A percentile compares a stretch with the other conserved stretches of the same genome.
phyloP scores from a whole-genome alignment of 2,329 filamentous ascomycete genomes.

The Eurotiales sp. region DNA sequence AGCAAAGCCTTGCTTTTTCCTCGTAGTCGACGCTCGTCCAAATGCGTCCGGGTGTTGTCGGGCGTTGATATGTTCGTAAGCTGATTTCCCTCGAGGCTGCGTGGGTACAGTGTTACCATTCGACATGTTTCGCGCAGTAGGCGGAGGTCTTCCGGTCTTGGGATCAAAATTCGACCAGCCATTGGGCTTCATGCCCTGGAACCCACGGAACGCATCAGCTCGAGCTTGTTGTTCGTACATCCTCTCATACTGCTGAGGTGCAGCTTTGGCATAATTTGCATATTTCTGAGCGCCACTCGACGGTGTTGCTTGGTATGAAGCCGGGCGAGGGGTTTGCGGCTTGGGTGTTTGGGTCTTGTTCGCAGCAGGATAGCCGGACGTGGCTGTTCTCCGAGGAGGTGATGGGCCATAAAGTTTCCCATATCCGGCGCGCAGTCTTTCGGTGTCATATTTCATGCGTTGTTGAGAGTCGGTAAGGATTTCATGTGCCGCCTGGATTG shows the following conservation, averaged over 20 bases:
- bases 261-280: conserved; percentile 38
- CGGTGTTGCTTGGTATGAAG: conserved; percentile 21
- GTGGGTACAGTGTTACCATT: conserved; percentile 21
- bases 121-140: conserved; percentile 15
- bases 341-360: conserved; percentile 24
- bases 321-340: conserved; percentile 21
- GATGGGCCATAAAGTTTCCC: conserved; percentile 31
- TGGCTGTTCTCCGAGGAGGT: conserved; percentile 26
- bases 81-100: conserved; percentile 32
- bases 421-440: conserved; percentile 51
- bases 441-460: conserved; percentile 60
- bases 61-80: conserved; percentile 37
- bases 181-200: conserved; percentile 41
- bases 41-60: conserved; percentile 30
- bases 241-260: conserved; percentile 37
- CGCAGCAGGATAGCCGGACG: conserved; percentile 21
- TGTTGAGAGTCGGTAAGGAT: conserved; percentile 60
- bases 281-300: conserved; percentile 39
- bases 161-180: conserved; percentile 43
- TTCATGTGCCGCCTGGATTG: conserved; percentile 82
- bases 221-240: conserved; percentile 39
- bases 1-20: conserved; percentile 56
- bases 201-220: conserved; percentile 43
- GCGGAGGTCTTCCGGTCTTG: conserved; percentile 27
- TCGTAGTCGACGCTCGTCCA: conserved; percentile 39